phyloP scores from a whole-genome alignment of 768 basidiomycete genomes.

The Lepiota brunneoincarnata region DNA sequence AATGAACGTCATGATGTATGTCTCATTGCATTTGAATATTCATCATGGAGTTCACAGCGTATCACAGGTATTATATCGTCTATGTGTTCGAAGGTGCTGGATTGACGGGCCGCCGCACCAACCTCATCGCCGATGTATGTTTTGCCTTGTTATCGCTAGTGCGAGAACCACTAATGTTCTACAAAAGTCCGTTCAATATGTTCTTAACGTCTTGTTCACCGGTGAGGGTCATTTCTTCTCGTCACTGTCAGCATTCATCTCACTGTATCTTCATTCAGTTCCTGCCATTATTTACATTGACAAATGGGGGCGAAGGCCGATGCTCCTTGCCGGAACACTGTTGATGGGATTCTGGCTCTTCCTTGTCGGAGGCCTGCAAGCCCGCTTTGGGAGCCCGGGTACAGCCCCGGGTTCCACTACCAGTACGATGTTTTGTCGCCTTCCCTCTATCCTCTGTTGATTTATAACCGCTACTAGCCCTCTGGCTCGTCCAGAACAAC shows the following conservation, averaged over 20 bases:
- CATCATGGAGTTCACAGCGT: background rate
- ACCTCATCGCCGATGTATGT: conserved; percentile 62
- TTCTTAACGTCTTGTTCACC: conserved; percentile 43
- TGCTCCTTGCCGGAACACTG: conserved; percentile 62
- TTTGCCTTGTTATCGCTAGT: background rate
- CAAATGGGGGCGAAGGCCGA: conserved; percentile 76
- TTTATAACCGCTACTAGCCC: conserved; percentile 12
- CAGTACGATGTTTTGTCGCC: conserved; percentile 20
- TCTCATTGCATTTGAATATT: background rate
- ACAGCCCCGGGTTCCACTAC: conserved; percentile 27
- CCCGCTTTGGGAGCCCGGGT: conserved; percentile 63
- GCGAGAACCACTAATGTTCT: background rate
- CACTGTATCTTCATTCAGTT: conserved; percentile 28
- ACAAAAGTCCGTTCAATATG: conserved; percentile 61
- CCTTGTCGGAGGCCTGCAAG: conserved; percentile 77
- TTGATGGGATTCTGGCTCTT: conserved; percentile 77
- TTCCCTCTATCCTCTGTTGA: background rate
- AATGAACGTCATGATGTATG: conserved; percentile 82
- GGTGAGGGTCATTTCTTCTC: conserved; percentile 31
- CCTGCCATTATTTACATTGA: conserved; percentile 67
- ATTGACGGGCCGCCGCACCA: conserved; percentile 68
- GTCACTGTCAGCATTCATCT: conserved; percentile 26
- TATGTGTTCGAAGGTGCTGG: conserved; percentile 80
- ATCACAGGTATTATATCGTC: conserved; percentile 53
- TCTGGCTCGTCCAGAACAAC: conserved; percentile 57